A percentile compares a stretch with the other conserved stretches of the same genome.
phyloP scores from a whole-genome alignment of 805 yeast species.

The Zygosaccharomyces bailii region DNA sequence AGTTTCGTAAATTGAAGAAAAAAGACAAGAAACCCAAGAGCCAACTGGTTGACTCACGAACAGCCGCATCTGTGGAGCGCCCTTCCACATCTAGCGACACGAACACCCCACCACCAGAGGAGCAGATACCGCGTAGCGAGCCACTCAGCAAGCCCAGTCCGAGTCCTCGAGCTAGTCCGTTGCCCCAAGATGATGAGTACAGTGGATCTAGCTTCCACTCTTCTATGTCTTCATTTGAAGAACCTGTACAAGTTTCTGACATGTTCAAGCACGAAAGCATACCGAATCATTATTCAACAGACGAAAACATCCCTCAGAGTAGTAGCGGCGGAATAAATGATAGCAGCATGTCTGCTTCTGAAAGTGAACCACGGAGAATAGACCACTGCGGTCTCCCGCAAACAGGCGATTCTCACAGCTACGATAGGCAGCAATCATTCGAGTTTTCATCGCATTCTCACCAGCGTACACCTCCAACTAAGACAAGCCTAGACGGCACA shows the following conservation, averaged over 20 bases:
- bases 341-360: constrained; percentile 1
- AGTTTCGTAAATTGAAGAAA: constrained; percentile 10
- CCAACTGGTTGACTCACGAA: not conserved
- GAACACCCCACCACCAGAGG: not conserved
- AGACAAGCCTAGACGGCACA: not conserved
- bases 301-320: not conserved
- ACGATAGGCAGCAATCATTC: not conserved
- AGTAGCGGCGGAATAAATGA: constrained; percentile 1
- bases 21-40: constrained; percentile 5
- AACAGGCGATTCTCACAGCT: not conserved
- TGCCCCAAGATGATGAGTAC: constrained; percentile 5
- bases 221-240: constrained; percentile 21
- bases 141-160: constrained; percentile 1
- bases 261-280: constrained; percentile 15
- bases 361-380: constrained; percentile 1
- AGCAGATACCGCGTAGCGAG: not conserved
- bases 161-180: constrained; percentile 2
- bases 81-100: not conserved
- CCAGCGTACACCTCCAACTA: not conserved
- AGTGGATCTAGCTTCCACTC: constrained; percentile 8
- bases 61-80: not conserved
- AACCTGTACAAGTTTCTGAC: constrained; percentile 24
- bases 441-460: not conserved
- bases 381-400: constrained; percentile 4
- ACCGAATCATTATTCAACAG: not conserved